Conservation (phyloP, 371 early-diverging fungal species). For the Syncephalastrum contaminatum region DNA sequence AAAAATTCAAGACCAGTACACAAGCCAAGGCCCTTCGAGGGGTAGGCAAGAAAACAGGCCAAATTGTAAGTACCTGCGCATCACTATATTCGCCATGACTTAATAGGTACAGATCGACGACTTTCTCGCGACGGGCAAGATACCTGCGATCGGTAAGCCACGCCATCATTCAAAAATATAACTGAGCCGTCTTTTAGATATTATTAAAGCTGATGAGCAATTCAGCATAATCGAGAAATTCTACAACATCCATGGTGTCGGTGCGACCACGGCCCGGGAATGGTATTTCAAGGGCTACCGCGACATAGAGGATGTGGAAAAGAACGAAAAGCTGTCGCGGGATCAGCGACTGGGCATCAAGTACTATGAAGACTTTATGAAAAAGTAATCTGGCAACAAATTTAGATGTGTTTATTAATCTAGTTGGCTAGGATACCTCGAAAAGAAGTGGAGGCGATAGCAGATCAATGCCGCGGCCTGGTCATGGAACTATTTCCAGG, state of each 20-base stretch:
- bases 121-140: constrained; percentile 9
- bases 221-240: not conserved
- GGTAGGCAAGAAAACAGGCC: constrained; percentile 20
- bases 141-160: constrained; percentile 17
- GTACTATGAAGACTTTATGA: constrained; percentile 19
- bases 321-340: constrained; percentile 11
- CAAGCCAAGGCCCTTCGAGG: constrained; percentile 12
- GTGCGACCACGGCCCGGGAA: constrained; percentile 13
- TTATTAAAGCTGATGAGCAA: constrained; percentile 5
- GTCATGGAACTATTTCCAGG: constrained; percentile 5
- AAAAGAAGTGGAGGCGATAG: constrained; percentile 15
- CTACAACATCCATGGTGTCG: constrained; percentile 12
- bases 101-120: constrained; percentile 12
- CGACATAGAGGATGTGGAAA: constrained; percentile 12
- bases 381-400: constrained; percentile 13
- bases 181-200: constrained; percentile 3
- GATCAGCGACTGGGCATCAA: constrained; percentile 21
- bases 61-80: constrained; percentile 12
- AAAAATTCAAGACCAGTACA: constrained; percentile 6
- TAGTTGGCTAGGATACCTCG: constrained; percentile 12
- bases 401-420: not conserved
- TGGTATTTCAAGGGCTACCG: constrained; percentile 17
- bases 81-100: not conserved
- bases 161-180: not conserved
- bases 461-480: constrained; percentile 2